Percentiles rank a stretch among this genome's conserved stretches.
phyloP scores from a whole-genome alignment of 2,329 filamentous ascomycete species.

The Diaporthe longicolla region DNA sequence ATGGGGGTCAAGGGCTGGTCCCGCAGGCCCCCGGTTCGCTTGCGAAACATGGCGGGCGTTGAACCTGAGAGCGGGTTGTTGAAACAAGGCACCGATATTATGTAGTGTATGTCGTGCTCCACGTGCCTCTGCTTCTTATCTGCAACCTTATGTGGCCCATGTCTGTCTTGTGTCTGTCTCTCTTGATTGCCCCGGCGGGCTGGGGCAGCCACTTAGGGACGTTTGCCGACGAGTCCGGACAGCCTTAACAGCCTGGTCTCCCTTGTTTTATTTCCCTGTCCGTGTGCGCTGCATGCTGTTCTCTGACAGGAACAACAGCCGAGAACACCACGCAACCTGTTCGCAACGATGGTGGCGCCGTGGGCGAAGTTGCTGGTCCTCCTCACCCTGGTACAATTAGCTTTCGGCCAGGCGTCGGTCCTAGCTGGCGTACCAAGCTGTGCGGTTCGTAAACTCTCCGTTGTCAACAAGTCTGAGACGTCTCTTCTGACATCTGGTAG shows the following conservation, averaged over 20 bases:
- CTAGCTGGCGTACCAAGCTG: slow-evolving; percentile 20
- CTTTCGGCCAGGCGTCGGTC: slow-evolving; percentile 17
- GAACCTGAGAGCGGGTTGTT: slow-evolving; percentile 6
- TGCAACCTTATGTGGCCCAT: neutral
- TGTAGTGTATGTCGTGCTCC: slow-evolving; percentile 12
- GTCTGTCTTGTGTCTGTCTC: neutral
- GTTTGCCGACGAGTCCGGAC: neutral
- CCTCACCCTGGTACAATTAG: slow-evolving; percentile 22
- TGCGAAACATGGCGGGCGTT: slow-evolving; percentile 16
- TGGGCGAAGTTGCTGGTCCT: slow-evolving; percentile 26
- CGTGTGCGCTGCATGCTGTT: slow-evolving; percentile 5
- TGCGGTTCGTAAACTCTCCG: neutral
- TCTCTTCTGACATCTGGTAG: neutral
- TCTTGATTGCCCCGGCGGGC: slow-evolving; percentile 2
- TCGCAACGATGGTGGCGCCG: slow-evolving; percentile 7
- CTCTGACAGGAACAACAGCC: slow-evolving; percentile 8
- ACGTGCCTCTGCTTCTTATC: slow-evolving; percentile 22
- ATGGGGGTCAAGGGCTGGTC: neutral
- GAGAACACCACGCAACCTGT: slow-evolving; percentile 3
- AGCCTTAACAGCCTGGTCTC: slow-evolving; percentile 11
- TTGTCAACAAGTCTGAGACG: too few species aligned
- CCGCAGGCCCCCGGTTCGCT: neutral
- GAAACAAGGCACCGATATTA: slow-evolving; percentile 27
- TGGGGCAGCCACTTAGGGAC: neutral
- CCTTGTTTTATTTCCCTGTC: neutral